phyloP scores from a whole-genome alignment of 352 stramenopile genomes.

The Phytophthora gonapodyides region DNA sequence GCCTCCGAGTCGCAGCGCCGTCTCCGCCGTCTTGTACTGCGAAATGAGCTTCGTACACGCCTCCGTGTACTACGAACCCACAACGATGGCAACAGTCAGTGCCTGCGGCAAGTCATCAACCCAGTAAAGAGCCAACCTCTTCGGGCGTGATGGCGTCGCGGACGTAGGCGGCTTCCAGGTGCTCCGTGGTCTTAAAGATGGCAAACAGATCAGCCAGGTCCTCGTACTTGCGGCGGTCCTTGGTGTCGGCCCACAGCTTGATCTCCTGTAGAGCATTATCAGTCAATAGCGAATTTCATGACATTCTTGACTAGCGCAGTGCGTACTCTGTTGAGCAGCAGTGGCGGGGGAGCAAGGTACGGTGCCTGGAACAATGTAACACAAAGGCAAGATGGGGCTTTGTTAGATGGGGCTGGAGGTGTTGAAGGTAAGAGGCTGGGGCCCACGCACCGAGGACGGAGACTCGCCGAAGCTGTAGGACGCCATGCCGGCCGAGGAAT shows the following conservation, averaged over 20 bases:
- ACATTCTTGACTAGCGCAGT: no score
- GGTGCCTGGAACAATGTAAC: slow-evolving; percentile 11
- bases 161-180: slow-evolving; percentile 97
- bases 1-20: slow-evolving; percentile 82
- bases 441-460: slow-evolving; percentile 19
- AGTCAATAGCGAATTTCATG: no score
- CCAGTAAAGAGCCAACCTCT: slow-evolving; percentile 48
- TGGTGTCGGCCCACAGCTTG: slow-evolving; percentile 82
- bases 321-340: slow-evolving; percentile 39
- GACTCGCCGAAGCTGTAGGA: slow-evolving; percentile 35
- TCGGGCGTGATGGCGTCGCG: slow-evolving; percentile 94
- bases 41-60: slow-evolving; percentile 98
- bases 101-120: not conserved
- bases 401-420: not conserved
- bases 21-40: slow-evolving; percentile 98
- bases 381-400: not conserved
- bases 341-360: slow-evolving; percentile 30
- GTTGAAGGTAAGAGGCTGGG: not conserved
- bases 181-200: slow-evolving; percentile 98
- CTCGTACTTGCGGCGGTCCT: slow-evolving; percentile 88
- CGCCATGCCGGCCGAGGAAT: slow-evolving; percentile 21
- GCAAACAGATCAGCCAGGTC: slow-evolving; percentile 93
- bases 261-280: slow-evolving; percentile 50
- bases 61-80: slow-evolving; percentile 88
- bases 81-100: slow-evolving; percentile 1